Percentiles rank a stretch among this genome's conserved stretches.
phyloP scores from a whole-genome alignment of 768 basidiomycete genomes.

The Chiua virens region DNA sequence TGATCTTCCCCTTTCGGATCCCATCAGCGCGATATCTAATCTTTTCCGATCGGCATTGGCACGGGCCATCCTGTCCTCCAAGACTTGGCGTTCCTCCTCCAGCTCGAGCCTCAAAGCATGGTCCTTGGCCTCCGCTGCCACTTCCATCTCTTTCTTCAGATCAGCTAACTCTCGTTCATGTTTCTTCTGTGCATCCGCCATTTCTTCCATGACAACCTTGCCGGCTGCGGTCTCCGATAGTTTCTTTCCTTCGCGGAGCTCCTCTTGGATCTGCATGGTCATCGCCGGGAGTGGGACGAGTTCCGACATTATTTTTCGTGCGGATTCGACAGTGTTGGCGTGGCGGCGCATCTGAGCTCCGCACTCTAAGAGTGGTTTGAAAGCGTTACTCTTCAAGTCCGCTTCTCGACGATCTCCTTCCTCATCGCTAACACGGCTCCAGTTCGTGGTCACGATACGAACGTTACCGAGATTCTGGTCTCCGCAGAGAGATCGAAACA shows the following conservation, averaged over 20 bases:
- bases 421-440: constrained; percentile 34
- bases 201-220: constrained; percentile 44
- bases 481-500: constrained; percentile 49
- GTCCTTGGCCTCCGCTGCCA: constrained; percentile 29
- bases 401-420: constrained; percentile 25
- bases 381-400: constrained; percentile 37
- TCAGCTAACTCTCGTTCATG: constrained; percentile 38
- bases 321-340: constrained; percentile 38
- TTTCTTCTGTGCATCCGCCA: constrained; percentile 40
- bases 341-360: constrained; percentile 42
- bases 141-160: constrained; percentile 41
- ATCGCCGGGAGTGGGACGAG: constrained; percentile 37
- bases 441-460: constrained; percentile 48
- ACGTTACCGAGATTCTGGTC: constrained; percentile 41
- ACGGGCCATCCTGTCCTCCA: background rate
- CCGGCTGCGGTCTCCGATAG: constrained; percentile 45
- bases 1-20: background rate
- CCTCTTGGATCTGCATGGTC: constrained; percentile 45
- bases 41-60: background rate
- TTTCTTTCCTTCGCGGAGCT: constrained; percentile 42
- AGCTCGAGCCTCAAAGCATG: background rate
- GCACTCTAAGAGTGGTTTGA: constrained; percentile 42
- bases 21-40: background rate
- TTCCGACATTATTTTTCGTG: constrained; percentile 38
- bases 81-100: background rate